Evolutionary conservation across 208 protist genomes (phyloP).

Genomic region (Strigomonas oncopelti): DNA sequence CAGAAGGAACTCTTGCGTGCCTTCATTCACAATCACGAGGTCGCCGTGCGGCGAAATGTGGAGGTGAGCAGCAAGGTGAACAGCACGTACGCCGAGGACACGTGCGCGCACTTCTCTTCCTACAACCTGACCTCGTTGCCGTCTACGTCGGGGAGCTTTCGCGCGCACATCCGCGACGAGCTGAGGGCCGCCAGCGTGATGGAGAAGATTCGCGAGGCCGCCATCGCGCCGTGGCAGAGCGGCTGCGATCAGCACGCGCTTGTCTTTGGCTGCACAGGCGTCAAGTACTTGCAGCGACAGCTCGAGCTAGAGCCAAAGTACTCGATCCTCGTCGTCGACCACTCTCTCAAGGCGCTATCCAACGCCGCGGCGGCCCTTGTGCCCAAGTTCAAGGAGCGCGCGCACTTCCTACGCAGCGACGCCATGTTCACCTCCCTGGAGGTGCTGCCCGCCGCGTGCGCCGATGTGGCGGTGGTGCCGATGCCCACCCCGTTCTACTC

Average conservation of each 20-base stretch:
- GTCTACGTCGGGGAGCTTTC: conserved; percentile 35
- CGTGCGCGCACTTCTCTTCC: conserved; percentile 37
- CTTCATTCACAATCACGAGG: conserved; percentile 32
- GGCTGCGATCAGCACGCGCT: conserved; percentile 26
- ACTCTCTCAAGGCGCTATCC: conserved; percentile 45
- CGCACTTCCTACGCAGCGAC: conserved; percentile 72
- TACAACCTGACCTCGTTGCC: conserved; percentile 55
- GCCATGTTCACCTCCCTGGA: conserved; percentile 61
- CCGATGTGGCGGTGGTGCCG: conserved; percentile 62
- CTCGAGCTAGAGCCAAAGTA: conserved; percentile 28
- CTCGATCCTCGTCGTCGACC: conserved; percentile 57
- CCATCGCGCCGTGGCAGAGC: conserved; percentile 27
- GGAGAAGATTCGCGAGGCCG: conserved; percentile 8
- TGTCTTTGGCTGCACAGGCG: conserved; percentile 59
- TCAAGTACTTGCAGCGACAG: conserved; percentile 50
- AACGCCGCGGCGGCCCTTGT: conserved; percentile 34
- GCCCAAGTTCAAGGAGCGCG: conserved; percentile 22
- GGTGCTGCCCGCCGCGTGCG: conserved; percentile 33
- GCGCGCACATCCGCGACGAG: conserved; percentile 28
- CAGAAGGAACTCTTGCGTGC: conserved; percentile 22
- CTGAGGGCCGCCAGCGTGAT: conserved; percentile 24
- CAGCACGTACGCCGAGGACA: conserved; percentile 44
- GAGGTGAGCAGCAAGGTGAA: conserved; percentile 17
- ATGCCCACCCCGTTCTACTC: conserved; percentile 78
- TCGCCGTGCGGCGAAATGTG: conserved; percentile 31